phyloP scores from a whole-genome alignment of 495 filamentous ascomycete species.

The Penicillium canescens region DNA sequence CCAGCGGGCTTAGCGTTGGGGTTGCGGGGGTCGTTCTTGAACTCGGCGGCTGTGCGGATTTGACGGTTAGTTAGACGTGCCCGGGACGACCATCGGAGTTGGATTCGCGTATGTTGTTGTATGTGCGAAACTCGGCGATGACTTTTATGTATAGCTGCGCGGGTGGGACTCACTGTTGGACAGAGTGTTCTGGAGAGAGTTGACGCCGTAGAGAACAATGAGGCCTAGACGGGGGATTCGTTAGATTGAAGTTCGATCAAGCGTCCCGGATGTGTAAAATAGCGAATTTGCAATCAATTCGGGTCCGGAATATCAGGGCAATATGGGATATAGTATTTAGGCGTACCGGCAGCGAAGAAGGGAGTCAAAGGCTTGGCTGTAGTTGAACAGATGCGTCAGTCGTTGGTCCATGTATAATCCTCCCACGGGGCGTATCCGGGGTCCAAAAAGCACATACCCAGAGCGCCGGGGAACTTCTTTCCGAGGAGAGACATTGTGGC shows the following conservation, averaged over 20 bases:
- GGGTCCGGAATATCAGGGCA: neutral
- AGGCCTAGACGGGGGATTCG: conserved; percentile 54
- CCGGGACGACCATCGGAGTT: conserved; percentile 6
- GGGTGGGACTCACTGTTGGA: conserved; percentile 63
- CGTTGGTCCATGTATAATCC: neutral
- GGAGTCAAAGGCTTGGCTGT: conserved; percentile 85
- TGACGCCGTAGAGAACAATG: conserved; percentile 85
- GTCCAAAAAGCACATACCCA: conserved; percentile 65
- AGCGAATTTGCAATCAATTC: neutral
- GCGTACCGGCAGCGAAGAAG: conserved; percentile 92
- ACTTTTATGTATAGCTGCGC: neutral
- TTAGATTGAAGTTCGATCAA: conserved; percentile 29
- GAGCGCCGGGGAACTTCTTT: conserved; percentile 88
- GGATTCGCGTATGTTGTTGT: neutral
- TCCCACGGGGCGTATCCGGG: neutral
- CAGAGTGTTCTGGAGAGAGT: conserved; percentile 68
- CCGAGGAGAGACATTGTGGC: conserved; percentile 76
- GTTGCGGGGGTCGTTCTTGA: conserved; percentile 95
- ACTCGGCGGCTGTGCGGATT: conserved; percentile 70
- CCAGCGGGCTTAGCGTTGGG: conserved; percentile 57
- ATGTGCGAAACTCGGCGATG: neutral
- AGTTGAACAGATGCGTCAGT: conserved; percentile 34
- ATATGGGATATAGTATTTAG: conserved; percentile 2
- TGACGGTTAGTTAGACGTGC: conserved; percentile 21
- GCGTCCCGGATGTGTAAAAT: neutral